Conservation (phyloP, 306 rosid genomes). For the Spatholobus suberectus region DNA sequence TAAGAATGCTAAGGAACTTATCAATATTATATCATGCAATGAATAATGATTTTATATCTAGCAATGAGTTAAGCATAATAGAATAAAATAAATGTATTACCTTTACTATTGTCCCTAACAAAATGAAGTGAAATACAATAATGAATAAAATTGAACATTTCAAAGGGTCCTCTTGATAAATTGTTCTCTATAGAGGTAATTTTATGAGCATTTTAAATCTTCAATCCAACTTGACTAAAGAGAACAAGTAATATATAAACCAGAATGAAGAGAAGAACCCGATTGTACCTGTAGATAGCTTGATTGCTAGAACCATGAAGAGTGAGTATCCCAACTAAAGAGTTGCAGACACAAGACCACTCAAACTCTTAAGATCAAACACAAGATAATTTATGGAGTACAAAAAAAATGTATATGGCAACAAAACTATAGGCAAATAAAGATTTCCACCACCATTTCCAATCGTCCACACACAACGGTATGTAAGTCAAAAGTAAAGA, state of each 20-base stretch:
- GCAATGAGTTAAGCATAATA: conserved; percentile 48
- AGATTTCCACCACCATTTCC: conserved; percentile 90
- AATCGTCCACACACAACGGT: conserved; percentile 83
- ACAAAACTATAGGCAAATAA: conserved; percentile 82
- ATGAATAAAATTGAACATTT: conserved; percentile 29
- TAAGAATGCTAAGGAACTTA: neutral
- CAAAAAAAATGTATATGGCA: conserved; percentile 76
- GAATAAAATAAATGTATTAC: conserved; percentile 41
- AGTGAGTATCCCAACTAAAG: conserved; percentile 80
- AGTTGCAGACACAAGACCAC: conserved; percentile 80
- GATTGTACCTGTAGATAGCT: conserved; percentile 80
- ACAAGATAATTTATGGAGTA: conserved; percentile 74
- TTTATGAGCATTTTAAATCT: neutral
- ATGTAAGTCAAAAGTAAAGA: conserved; percentile 74
- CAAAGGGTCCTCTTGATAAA: conserved; percentile 12
- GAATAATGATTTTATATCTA: conserved; percentile 38
- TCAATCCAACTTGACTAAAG: conserved; percentile 85
- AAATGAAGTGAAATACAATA: conserved; percentile 33
- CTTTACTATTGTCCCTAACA: conserved; percentile 45
- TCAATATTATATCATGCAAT: conserved; percentile 6
- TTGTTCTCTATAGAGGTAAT: conserved; percentile 30
- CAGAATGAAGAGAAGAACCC: conserved; percentile 89
- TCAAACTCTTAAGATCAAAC: conserved; percentile 72
- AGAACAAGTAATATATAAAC: conserved; percentile 81
- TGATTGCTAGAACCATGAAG: conserved; percentile 76